phyloP scores from a whole-genome alignment of 176 grass and related monocot genomes.

The Zea luxurians region DNA sequence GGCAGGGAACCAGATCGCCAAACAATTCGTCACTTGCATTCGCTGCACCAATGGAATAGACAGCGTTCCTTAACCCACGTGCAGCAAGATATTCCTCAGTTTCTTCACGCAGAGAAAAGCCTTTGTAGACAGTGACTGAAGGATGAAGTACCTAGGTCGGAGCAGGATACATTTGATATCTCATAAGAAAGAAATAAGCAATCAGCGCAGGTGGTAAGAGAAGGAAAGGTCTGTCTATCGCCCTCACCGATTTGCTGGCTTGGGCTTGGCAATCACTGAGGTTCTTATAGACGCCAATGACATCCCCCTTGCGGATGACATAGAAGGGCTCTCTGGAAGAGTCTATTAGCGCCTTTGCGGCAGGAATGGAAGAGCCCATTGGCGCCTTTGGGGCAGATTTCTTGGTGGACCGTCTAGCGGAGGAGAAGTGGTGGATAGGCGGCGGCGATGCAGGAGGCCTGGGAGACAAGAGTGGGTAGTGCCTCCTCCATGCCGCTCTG shows the following conservation, averaged over 20 bases:
- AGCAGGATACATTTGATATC: not conserved
- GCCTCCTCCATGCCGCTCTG: conserved; percentile 17
- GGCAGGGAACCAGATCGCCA: conserved; percentile 65
- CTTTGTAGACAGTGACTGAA: conserved; percentile 66
- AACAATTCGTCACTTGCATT: conserved; percentile 70
- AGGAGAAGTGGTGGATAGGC: conserved; percentile 23
- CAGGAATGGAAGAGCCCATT: conserved; percentile 19
- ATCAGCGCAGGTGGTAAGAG: not conserved
- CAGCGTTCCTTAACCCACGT: conserved; percentile 54
- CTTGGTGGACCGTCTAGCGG: conserved; percentile 28
- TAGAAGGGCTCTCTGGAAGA: conserved; percentile 55
- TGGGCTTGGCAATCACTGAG: conserved; percentile 75
- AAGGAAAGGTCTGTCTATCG: not conserved
- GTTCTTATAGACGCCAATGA: conserved; percentile 59
- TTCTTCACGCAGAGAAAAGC: conserved; percentile 67
- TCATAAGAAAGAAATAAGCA: not conserved
- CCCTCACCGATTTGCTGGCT: conserved; percentile 68
- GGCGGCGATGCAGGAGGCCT: conserved; percentile 7
- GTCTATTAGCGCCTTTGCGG: not conserved
- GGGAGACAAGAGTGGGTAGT: conserved; percentile 4
- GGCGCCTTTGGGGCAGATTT: conserved; percentile 13
- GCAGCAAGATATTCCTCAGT: conserved; percentile 64
- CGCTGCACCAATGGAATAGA: conserved; percentile 57
- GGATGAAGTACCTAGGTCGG: conserved; percentile 50
- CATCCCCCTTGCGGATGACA: conserved; percentile 68